phyloP scores from a whole-genome alignment of 106 monocot genomes.

The Acorus calamus region DNA sequence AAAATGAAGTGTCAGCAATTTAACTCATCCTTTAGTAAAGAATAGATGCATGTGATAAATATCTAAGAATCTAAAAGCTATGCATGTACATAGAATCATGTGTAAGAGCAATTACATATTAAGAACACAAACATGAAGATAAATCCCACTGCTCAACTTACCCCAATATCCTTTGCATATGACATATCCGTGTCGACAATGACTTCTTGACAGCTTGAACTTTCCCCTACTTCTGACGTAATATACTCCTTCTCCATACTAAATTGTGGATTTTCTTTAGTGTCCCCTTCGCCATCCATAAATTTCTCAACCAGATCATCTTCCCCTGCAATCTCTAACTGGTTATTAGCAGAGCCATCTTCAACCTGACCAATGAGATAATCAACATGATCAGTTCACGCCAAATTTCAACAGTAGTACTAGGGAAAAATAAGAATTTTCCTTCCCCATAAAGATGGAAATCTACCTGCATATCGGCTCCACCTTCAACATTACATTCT shows the following conservation, averaged over 20 bases:
- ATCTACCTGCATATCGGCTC: constrained; percentile 9
- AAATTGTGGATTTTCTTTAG: background rate
- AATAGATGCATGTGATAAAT: too few relatives aligned
- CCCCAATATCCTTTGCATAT: constrained; percentile 42
- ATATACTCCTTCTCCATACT: constrained; percentile 13
- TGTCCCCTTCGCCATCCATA: constrained; percentile 6
- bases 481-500: constrained; percentile 21
- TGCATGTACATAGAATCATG: too few relatives aligned
- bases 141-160: constrained; percentile 27
- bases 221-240: constrained; percentile 46
- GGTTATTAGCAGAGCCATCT: constrained; percentile 8
- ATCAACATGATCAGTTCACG: background rate
- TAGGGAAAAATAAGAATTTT: constrained; percentile 5
- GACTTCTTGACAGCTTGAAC: constrained; percentile 28
- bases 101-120: too few relatives aligned
- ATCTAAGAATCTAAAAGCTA: too few relatives aligned
- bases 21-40: too few relatives aligned
- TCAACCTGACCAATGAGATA: constrained; percentile 3
- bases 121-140: background rate
- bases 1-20: background rate
- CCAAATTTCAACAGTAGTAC: constrained; percentile 8
- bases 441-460: background rate
- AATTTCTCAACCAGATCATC: constrained; percentile 3
- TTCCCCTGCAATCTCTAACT: constrained; percentile 7
- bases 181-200: constrained; percentile 23